A percentile compares a stretch with the other conserved stretches of the same genome.
phyloP scores from a whole-genome alignment of 371 early-diverging fungal genomes.

The Zopfochytrium polystomum region DNA sequence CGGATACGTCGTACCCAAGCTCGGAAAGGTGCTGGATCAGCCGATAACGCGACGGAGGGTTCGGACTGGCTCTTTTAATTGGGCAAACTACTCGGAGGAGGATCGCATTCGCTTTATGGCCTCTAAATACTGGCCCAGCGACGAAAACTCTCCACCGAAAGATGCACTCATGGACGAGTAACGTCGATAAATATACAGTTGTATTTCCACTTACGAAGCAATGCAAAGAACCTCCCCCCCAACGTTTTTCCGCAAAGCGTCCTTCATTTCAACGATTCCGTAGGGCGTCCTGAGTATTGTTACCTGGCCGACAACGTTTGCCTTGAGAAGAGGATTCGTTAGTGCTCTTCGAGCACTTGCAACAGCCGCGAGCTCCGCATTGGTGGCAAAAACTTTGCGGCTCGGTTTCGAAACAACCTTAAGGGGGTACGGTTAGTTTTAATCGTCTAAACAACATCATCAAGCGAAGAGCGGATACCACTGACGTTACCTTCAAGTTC shows the following conservation, averaged over 20 bases:
- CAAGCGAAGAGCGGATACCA: slow-evolving; percentile 3
- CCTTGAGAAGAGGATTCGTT: slow-evolving; percentile 47
- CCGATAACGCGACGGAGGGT: slow-evolving; percentile 29
- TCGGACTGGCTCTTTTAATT: slow-evolving; percentile 42
- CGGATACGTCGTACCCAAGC: slow-evolving; percentile 28
- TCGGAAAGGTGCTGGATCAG: slow-evolving; percentile 13
- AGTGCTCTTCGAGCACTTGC: slow-evolving; percentile 35
- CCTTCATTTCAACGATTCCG: slow-evolving; percentile 90
- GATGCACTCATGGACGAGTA: slow-evolving; percentile 23
- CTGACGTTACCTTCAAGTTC: slow-evolving; percentile 66
- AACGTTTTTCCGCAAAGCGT: slow-evolving; percentile 77
- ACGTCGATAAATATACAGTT: too few relatives aligned
- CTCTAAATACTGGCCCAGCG: slow-evolving; percentile 33
- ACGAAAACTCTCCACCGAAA: slow-evolving; percentile 28
- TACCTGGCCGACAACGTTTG: slow-evolving; percentile 86
- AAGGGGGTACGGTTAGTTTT: background rate
- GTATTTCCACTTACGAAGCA: slow-evolving; percentile 32
- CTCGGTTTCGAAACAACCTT: slow-evolving; percentile 71
- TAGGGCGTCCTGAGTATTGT: slow-evolving; percentile 81
- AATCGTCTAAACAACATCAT: background rate
- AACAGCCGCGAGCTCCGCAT: slow-evolving; percentile 63
- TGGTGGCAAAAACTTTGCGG: slow-evolving; percentile 72
- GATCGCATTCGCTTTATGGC: slow-evolving; percentile 30
- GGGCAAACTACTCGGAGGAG: slow-evolving; percentile 41
- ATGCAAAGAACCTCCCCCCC: slow-evolving; percentile 86